A percentile compares a stretch with the other conserved stretches of the same genome.
These are phyloP conservation scores for Aspergillus steynii DNA, from an alignment of 495 filamentous ascomycete species.

Conservation along the genomic window DNA sequence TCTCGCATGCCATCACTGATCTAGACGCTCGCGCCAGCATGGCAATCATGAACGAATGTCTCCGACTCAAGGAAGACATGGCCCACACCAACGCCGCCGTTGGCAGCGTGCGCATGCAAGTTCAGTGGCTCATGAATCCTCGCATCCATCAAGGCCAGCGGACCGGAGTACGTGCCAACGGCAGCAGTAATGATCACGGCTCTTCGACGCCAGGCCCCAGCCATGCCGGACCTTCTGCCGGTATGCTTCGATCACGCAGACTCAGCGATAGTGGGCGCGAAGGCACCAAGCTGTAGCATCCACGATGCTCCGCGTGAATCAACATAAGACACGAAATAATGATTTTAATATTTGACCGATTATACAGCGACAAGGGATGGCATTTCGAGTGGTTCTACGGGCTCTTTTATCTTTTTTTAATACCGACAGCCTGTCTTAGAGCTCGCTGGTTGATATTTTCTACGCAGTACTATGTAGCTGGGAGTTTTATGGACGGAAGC, in stretches of 20 bases:
- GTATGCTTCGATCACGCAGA: conserved; percentile 33
- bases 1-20: conserved; percentile 59
- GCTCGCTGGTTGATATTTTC: too few relatives aligned
- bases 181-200: conserved; percentile 16
- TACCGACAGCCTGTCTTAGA: too few relatives aligned
- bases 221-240: conserved; percentile 26
- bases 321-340: background rate
- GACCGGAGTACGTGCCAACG: conserved; percentile 24
- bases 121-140: conserved; percentile 68
- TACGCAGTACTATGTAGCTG: too few relatives aligned
- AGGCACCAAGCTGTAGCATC: conserved; percentile 41
- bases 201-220: conserved; percentile 29
- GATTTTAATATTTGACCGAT: background rate
- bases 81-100: conserved; percentile 66
- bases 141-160: conserved; percentile 51
- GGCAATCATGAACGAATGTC: conserved; percentile 67
- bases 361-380: background rate
- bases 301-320: background rate
- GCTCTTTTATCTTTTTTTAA: too few relatives aligned
- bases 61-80: conserved; percentile 68
- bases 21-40: conserved; percentile 66
- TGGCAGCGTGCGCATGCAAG: conserved; percentile 61
- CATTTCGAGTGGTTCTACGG: background rate
- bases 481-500: too few relatives aligned
- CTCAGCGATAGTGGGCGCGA: conserved; percentile 49